phyloP scores from a whole-genome alignment of 768 basidiomycete species.

The Leccinum truebloodii region DNA sequence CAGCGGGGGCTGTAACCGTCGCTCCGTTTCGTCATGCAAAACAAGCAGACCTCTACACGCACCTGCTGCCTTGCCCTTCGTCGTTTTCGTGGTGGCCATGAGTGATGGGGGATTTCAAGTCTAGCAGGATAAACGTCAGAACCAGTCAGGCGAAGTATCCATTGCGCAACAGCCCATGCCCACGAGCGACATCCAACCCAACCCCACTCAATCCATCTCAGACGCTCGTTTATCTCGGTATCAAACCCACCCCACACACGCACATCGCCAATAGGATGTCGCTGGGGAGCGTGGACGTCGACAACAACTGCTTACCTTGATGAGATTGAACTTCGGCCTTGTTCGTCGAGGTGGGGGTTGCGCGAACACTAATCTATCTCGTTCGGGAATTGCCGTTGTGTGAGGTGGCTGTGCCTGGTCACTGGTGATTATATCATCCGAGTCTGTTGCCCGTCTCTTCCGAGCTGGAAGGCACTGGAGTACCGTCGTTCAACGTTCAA shows the following conservation, averaged over 20 bases:
- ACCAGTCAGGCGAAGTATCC: not conserved
- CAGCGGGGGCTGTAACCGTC: slow-evolving; percentile 15
- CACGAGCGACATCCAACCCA: slow-evolving; percentile 20
- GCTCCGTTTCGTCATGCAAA: not conserved
- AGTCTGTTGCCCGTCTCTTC: no score
- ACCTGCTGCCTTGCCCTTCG: slow-evolving; percentile 62
- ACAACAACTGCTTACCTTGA: slow-evolving; percentile 26
- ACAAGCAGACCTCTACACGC: slow-evolving; percentile 35
- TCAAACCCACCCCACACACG: not conserved
- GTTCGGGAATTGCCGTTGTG: slow-evolving; percentile 27
- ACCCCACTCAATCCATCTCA: slow-evolving; percentile 24
- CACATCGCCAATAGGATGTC: not conserved
- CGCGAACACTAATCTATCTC: not conserved
- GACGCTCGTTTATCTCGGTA: not conserved
- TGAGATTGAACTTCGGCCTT: slow-evolving; percentile 24
- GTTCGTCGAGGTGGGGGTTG: slow-evolving; percentile 21
- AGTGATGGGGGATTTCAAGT: slow-evolving; percentile 5
- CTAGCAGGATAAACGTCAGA: slow-evolving; percentile 15
- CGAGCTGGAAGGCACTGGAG: no score
- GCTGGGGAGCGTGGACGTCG: not conserved
- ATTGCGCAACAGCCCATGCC: not conserved
- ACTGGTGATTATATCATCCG: no score
- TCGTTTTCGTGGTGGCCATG: slow-evolving; percentile 72
- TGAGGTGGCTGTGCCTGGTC: slow-evolving; percentile 23
- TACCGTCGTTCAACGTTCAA: no score